Percentiles rank a stretch among this genome's conserved stretches.
These are phyloP conservation scores for Fusarium torulosum DNA, from an alignment of 2,329 filamentous ascomycete genomes.

Conservation along the genomic window DNA sequence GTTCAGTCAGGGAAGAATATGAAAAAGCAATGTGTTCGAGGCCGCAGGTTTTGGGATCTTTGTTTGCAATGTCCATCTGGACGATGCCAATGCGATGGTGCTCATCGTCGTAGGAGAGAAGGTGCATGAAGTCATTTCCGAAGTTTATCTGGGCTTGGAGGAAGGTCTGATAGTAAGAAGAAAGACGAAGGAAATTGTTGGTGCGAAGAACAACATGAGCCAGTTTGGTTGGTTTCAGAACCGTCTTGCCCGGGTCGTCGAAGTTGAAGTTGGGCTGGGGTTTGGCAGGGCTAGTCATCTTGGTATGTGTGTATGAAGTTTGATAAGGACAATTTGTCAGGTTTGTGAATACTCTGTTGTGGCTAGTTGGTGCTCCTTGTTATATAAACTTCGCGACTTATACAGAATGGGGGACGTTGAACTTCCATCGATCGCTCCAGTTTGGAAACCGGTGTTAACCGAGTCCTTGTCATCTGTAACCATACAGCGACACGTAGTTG, in stretches of 20 bases:
- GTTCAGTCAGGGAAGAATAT: neutral
- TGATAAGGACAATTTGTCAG: neutral
- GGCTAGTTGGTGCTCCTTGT: too few species aligned
- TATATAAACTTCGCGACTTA: too few species aligned
- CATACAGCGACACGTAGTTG: neutral
- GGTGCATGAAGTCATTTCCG: constrained; percentile 4
- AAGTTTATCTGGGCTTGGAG: constrained; percentile 1
- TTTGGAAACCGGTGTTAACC: too few species aligned
- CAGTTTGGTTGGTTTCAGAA: neutral
- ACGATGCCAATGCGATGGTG: neutral
- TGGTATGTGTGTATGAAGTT: too few species aligned
- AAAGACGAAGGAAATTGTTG: neutral
- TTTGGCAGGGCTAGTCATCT: neutral
- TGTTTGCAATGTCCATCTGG: neutral
- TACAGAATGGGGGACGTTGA: too few species aligned
- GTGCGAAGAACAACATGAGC: constrained; percentile 5
- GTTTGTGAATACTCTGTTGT: too few species aligned
- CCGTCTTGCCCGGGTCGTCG: neutral
- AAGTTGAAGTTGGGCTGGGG: neutral
- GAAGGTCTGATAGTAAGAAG: neutral
- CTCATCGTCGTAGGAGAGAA: constrained; percentile 2
- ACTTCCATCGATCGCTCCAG: too few species aligned
- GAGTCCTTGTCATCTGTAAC: neutral
- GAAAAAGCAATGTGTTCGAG: constrained; percentile 5
- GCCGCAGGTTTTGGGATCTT: neutral